These are phyloP conservation scores for Paramecium primaurelia DNA, from an alignment of 73 alveolate genomes.

Conservation along the genomic window DNA sequence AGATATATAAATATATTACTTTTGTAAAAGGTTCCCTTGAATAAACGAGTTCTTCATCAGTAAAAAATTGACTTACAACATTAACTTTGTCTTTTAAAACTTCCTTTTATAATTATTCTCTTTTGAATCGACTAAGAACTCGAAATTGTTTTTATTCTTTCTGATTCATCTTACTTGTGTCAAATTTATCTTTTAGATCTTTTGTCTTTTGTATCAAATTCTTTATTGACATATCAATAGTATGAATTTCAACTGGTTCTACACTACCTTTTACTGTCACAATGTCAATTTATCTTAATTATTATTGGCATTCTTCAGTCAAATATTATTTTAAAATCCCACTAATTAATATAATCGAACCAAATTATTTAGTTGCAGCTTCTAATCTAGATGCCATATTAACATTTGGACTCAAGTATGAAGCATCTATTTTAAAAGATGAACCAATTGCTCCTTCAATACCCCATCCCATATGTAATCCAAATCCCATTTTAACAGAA, in stretches of 20 bases:
- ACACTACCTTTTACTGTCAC: constrained; percentile 76
- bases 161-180: background rate
- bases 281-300: constrained; percentile 69
- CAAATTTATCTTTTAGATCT: constrained; percentile 16
- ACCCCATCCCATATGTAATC: constrained; percentile 95
- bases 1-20: background rate
- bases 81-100: constrained; percentile 37
- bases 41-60: constrained; percentile 76
- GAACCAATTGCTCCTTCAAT: constrained; percentile 97
- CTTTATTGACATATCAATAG: constrained; percentile 49
- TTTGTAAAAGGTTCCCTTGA: constrained; percentile 74
- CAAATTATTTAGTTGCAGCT: constrained; percentile 93
- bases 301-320: constrained; percentile 44
- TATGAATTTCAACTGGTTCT: constrained; percentile 68
- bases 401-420: constrained; percentile 92
- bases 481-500: constrained; percentile 94
- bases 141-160: constrained; percentile 60
- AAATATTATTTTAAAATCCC: constrained; percentile 59
- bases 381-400: constrained; percentile 95
- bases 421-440: constrained; percentile 90
- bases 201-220: constrained; percentile 20
- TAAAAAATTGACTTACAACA: constrained; percentile 61
- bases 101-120: constrained; percentile 38
- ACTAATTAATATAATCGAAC: constrained; percentile 67
- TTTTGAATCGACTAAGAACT: constrained; percentile 56